A percentile compares a stretch with the other conserved stretches of the same genome.
Evolutionary conservation across 768 basidiomycete species (phyloP).

Genomic region (Hortiboletus flavorubellus): DNA sequence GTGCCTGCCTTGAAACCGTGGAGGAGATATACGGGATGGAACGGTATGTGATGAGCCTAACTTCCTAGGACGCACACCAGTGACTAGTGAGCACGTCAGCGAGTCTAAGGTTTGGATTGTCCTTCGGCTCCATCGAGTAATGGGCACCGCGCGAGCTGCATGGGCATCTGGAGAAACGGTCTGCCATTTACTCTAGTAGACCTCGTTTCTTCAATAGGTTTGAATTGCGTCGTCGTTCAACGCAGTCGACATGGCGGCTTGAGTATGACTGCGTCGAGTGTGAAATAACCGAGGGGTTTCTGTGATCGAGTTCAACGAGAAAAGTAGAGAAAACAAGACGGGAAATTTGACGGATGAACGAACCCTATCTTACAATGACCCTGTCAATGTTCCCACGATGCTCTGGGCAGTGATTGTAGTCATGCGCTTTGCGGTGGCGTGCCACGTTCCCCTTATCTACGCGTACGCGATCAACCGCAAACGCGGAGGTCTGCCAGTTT

Average conservation of each 20-base stretch:
- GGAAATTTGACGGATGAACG: no score
- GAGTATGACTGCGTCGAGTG: no score
- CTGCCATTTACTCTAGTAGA: background rate
- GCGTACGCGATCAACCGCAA: conserved; percentile 17
- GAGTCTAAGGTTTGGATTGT: background rate
- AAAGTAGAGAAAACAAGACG: no score
- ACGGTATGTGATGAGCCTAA: background rate
- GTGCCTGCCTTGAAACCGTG: background rate
- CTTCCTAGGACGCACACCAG: background rate
- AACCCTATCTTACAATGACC: no score
- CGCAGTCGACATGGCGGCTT: no score
- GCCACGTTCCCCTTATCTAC: conserved; percentile 4
- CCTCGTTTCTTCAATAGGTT: background rate
- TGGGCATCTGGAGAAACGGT: background rate
- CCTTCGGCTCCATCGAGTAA: background rate
- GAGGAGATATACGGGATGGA: background rate
- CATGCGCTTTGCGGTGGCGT: conserved; percentile 1
- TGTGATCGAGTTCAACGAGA: no score
- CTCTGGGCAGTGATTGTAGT: background rate
- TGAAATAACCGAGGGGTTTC: no score
- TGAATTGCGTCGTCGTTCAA: no score
- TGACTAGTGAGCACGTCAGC: background rate
- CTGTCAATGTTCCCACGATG: no score
- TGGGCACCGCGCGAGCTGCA: background rate
- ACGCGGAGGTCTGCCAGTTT: background rate